These are phyloP conservation scores for Allantophomopsis cytisporea DNA, from an alignment of 2,329 filamentous ascomycete genomes.

Conservation along the genomic window DNA sequence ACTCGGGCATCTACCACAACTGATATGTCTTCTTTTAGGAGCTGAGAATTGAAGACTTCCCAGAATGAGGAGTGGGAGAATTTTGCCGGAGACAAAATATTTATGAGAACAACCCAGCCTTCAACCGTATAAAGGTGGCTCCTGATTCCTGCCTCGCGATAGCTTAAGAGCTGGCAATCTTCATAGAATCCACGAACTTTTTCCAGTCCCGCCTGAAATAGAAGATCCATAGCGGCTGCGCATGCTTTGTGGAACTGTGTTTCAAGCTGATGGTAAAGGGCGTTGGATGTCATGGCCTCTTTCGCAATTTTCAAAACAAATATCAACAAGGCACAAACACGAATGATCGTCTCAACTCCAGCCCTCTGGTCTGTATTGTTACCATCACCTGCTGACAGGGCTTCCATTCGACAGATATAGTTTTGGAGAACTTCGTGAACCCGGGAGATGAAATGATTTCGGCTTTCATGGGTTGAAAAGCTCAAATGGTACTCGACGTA, in stretches of 20 bases:
- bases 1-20: conserved; percentile 25
- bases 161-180: conserved; percentile 27
- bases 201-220: conserved; percentile 28
- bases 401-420: conserved; percentile 2
- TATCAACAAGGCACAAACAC: no score
- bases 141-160: conserved; percentile 37
- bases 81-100: conserved; percentile 31
- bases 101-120: conserved; percentile 46
- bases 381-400: background rate
- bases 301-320: no score
- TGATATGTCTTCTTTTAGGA: conserved; percentile 22
- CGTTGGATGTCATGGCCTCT: background rate
- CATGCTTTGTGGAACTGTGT: conserved; percentile 29
- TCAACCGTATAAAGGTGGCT: conserved; percentile 29
- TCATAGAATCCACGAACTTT: conserved; percentile 31
- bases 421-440: conserved; percentile 13
- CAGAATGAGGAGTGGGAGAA: conserved; percentile 44
- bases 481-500: conserved; percentile 14
- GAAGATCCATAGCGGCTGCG: conserved; percentile 21
- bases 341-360: no score
- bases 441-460: conserved; percentile 11
- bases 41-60: conserved; percentile 35
- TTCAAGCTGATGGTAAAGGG: conserved; percentile 27
- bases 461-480: conserved; percentile 6
- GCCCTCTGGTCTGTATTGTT: no score